Percentiles rank a stretch among this genome's conserved stretches.
Conservation (phyloP, 225 moss, liverwort and hornwort genomes). For the Sphagnum tenellum region DNA sequence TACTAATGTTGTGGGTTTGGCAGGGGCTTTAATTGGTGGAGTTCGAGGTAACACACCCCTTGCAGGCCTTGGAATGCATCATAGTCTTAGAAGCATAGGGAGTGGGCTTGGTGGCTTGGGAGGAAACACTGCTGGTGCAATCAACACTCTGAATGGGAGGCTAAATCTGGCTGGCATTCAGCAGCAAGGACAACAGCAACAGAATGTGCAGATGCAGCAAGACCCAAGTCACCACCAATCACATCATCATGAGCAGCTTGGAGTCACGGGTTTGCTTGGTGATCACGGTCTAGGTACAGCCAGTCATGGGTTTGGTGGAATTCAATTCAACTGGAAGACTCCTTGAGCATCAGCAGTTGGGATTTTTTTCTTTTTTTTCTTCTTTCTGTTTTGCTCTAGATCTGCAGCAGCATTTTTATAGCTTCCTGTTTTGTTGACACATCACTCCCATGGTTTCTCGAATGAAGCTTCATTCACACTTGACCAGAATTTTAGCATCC, state of each 20-base stretch:
- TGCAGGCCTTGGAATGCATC: conserved; percentile 49
- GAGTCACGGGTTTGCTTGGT: conserved; percentile 60
- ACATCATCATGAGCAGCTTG: conserved; percentile 57
- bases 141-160: conserved; percentile 48
- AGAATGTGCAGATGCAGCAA: conserved; percentile 50
- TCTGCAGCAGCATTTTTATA: not conserved
- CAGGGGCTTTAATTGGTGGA: conserved; percentile 53
- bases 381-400: no score
- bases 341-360: conserved; percentile 8
- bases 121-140: conserved; percentile 34
- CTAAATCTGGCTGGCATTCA: conserved; percentile 64
- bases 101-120: conserved; percentile 36
- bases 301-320: conserved; percentile 61
- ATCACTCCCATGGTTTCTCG: not conserved
- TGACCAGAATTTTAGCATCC: no score
- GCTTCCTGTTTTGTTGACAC: no score
- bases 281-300: conserved; percentile 49
- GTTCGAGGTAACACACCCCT: conserved; percentile 36
- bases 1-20: conserved; percentile 33
- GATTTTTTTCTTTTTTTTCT: no score
- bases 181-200: conserved; percentile 28
- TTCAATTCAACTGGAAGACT: conserved; percentile 69
- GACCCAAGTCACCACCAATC: conserved; percentile 52
- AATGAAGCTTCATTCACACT: not conserved
- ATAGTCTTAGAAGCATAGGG: conserved; percentile 45